A percentile compares a stretch with the other conserved stretches of the same genome.
These are phyloP conservation scores for Silene uniflora DNA, from an alignment of 148 eudicot genomes.

Conservation along the genomic window DNA sequence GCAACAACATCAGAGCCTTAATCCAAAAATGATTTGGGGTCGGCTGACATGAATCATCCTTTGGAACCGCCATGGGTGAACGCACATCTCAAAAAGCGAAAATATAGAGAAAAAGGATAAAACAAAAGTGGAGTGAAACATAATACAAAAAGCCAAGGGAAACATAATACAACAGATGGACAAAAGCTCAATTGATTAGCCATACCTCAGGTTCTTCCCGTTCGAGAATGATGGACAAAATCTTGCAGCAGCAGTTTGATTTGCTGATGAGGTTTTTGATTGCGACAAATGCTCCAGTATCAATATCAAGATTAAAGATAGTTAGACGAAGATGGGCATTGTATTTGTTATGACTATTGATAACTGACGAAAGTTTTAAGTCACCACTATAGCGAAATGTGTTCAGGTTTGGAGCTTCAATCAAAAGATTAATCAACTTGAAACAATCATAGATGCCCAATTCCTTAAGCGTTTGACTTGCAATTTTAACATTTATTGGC, in stretches of 20 bases:
- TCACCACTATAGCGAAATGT: slow-evolving; percentile 8
- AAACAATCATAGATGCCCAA: not conserved
- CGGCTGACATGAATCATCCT: no score
- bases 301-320: no score
- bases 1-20: no score
- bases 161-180: no score
- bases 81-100: no score
- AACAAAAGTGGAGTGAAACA: no score
- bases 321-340: not conserved
- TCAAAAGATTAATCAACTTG: not conserved
- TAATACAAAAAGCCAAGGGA: no score
- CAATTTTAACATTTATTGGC: not conserved
- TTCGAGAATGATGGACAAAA: not conserved
- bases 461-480: not conserved
- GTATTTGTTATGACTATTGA: not conserved
- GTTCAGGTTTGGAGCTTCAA: slow-evolving; percentile 6
- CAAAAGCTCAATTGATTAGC: not conserved
- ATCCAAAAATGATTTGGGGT: no score
- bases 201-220: not conserved
- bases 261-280: not conserved
- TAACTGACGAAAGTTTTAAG: not conserved
- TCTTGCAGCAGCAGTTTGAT: slow-evolving; percentile 8
- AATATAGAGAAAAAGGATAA: no score
- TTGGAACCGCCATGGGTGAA: no score
- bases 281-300: not conserved